Evolutionary conservation across 1,284 basidiomycete species (phyloP).

Genomic region (Mycena citricolor): DNA sequence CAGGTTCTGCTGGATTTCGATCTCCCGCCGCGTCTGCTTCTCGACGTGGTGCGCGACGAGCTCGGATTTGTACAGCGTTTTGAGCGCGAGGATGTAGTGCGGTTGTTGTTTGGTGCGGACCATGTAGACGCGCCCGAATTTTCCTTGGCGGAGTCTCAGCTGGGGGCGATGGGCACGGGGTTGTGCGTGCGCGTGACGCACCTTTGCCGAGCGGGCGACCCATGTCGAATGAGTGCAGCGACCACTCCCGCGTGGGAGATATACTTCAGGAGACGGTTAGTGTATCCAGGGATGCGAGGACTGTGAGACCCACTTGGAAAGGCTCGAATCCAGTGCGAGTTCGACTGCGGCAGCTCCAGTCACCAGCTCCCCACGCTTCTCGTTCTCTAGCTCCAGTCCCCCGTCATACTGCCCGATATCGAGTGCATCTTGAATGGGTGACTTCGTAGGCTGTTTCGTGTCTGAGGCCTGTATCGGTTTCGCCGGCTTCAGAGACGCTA

Average conservation of each 20-base stretch:
- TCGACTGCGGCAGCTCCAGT: constrained; percentile 73
- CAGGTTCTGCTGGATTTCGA: constrained; percentile 98
- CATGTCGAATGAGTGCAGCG: constrained; percentile 87
- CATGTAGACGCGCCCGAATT: constrained; percentile 99
- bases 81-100: constrained; percentile 94
- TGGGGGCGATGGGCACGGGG: neutral
- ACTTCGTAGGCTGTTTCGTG: too few species aligned
- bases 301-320: constrained; percentile 55
- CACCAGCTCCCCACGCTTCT: constrained; percentile 60
- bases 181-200: neutral
- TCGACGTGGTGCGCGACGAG: constrained; percentile 86
- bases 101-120: constrained; percentile 88
- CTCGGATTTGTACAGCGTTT: constrained; percentile 97
- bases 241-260: constrained; percentile 81
- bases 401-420: constrained; percentile 88
- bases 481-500: too few species aligned
- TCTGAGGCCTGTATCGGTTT: too few species aligned
- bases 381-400: constrained; percentile 79
- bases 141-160: constrained; percentile 46
- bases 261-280: constrained; percentile 37
- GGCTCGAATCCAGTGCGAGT: constrained; percentile 77
- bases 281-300: constrained; percentile 3
- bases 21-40: constrained; percentile 94
- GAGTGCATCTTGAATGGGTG: too few species aligned
- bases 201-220: constrained; percentile 94